phyloP scores from a whole-genome alignment of 2,329 filamentous ascomycete species.

The Diaporthe citriasiana region DNA sequence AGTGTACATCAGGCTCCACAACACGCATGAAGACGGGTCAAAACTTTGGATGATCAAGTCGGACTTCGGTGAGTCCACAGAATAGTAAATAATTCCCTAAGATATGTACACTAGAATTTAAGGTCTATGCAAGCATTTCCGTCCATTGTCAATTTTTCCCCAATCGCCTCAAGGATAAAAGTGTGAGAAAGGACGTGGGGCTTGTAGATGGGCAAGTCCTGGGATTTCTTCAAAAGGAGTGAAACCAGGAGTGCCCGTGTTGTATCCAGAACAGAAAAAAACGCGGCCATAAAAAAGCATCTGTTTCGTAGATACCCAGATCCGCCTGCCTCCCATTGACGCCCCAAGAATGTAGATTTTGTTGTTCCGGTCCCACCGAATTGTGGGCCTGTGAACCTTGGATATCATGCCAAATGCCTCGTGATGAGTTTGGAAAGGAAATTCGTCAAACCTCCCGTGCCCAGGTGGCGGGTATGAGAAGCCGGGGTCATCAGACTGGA shows the following conservation, averaged over 20 bases:
- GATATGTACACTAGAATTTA: conserved; percentile 43
- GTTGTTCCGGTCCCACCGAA: not conserved
- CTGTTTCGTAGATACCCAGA: conserved; percentile 2
- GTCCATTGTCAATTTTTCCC: conserved; percentile 5
- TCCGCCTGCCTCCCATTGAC: conserved; percentile 19
- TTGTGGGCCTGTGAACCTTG: not conserved
- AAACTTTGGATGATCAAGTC: not conserved
- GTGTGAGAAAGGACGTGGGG: conserved; percentile 33
- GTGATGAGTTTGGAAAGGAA: conserved; percentile 34
- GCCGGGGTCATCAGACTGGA: conserved; percentile 29
- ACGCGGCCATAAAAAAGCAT: not conserved
- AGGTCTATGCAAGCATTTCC: conserved; percentile 41
- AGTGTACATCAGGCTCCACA: conserved; percentile 1
- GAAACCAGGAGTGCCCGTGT: conserved; percentile 32
- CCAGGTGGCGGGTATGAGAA: not conserved
- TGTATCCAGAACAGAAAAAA: conserved; percentile 3
- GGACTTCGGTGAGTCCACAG: conserved; percentile 8
- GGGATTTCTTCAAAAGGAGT: conserved; percentile 27
- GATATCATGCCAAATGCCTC: conserved; percentile 38
- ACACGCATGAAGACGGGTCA: not conserved
- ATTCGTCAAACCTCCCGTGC: conserved; percentile 35
- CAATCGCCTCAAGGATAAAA: conserved; percentile 2
- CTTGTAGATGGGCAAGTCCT: conserved; percentile 25
- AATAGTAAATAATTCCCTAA: conserved; percentile 28
- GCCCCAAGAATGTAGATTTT: not conserved